These are phyloP conservation scores for Gastrodia elata DNA, from an alignment of 106 monocot genomes.

Conservation along the genomic window DNA sequence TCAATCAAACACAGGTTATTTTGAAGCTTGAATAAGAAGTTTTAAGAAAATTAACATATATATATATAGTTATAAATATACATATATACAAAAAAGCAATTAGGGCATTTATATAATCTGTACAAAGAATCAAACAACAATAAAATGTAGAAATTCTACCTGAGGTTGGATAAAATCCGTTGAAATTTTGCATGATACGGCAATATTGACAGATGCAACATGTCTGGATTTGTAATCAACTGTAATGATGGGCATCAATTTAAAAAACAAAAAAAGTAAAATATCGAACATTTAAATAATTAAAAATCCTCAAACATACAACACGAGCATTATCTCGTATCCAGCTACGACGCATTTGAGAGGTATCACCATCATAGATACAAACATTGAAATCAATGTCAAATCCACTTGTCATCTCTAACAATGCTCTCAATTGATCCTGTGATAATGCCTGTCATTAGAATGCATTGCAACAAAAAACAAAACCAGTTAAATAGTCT, in stretches of 20 bases:
- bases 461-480: not conserved
- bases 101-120: not conserved
- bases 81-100: too few species aligned
- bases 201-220: constrained; percentile 87
- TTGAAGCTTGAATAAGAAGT: not conserved
- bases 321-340: constrained; percentile 72
- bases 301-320: constrained; percentile 22
- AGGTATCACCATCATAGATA: constrained; percentile 92
- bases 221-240: constrained; percentile 97
- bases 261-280: not conserved
- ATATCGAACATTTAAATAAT: not conserved
- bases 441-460: constrained; percentile 77
- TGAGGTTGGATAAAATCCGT: constrained; percentile 79
- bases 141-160: constrained; percentile 27
- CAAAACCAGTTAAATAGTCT: not conserved
- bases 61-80: not conserved
- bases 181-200: constrained; percentile 72
- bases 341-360: constrained; percentile 44
- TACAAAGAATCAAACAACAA: not conserved
- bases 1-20: not conserved
- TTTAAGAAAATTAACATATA: not conserved
- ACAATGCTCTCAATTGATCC: constrained; percentile 79
- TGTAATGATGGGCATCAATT: constrained; percentile 26
- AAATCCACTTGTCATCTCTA: constrained; percentile 41
- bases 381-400: constrained; percentile 36